Base-by-base conservation (phyloP, 2,329 filamentous ascomycete species). In the Pseudogymnoascus verrucosus region DNA sequence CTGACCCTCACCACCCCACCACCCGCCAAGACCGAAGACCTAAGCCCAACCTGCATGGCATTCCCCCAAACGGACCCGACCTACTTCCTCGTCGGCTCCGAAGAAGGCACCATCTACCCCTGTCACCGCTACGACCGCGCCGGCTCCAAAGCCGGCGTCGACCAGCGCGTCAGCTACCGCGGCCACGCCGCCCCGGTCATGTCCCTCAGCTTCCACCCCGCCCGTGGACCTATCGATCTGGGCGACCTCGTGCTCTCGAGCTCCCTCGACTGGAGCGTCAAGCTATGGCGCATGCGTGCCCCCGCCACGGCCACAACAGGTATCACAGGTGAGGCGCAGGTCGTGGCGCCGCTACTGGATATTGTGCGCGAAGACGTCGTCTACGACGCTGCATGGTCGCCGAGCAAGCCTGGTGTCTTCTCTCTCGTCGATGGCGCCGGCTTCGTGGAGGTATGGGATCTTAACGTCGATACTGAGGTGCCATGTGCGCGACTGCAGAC, bases 61-160 rank as follows among this genome's bases (percentile, higher is more conserved):
- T 99, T 99, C 78, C 95, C 95, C 0, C 87, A 93, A 71, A 89
- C 92, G 0, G 96, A 99, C 72, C 95, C 95, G 2, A 99, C 95
- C 0, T 98, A 96, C 76, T 99, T 99, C 81, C 86, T 99, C 3
- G 90, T 96, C 36, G 95, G 96, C 42, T 96, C 93, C 28, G 95
- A 99, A 78, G 95, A 99, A 79, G 96, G 96, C 61, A 89, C 89
- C 57, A 97, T 99, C 67, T 96, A 95, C 76, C 93, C 95, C 0
- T 97, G 96, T 74, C 95, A 99, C 75, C 85, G 95, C 66, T 99
- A 99, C 77, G 95, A 99, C 76, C 90, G 96, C 67, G 95, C 96
- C 5, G 95, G 95, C 64, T 95, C 95, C 68, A 98, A 98, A 79
- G 93, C 95, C 4, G 95, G 95, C 59, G 91, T 97, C 26, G 96